Evolutionary conservation across 768 basidiomycete species (phyloP), one percentile per base, ranked within the genome.

Genomic region (Leccinellum luteum): DNA sequence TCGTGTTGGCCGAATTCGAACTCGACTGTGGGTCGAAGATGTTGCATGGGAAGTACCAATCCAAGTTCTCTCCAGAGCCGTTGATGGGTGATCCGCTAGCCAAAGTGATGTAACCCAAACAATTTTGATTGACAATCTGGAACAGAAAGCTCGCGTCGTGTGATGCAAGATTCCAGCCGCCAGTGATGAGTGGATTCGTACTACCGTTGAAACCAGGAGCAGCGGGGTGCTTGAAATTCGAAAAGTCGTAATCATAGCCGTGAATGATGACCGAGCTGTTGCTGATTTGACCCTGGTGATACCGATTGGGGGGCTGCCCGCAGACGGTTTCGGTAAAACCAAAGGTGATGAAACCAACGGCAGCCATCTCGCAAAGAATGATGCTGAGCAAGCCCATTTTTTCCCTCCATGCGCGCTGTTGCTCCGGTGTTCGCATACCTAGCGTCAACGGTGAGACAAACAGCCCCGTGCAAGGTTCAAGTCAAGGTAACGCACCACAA

Each of bases 11-110:
- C 19, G 19, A 21, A 21, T 74, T 12, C 70, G 41, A 43, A 84
- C 6, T 87, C 85, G 61, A 78, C 79, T 95, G 94, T n/a, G 71
- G 72, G 63, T 85, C 81, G 76, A 80, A 89, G 47, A 96, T 75
- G 67, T 99, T 98, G 79, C 97, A 99, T 1, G 97, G 97, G 75
- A 98, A 97, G 72, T 98, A 98, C 95, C 95, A 98, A 60, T 92
- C 90, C 65, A 94, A 73, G 48, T 77, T 68, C 51, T 77, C 74
- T 31, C 85, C 84, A 7, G 69, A 80, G 32, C 84, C 82, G 4
- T 84, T 78, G 65, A 98, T 96, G 55, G 80, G 82, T 7, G 90
- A 89, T 47, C 82, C 85, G 28, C 78, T 63, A 6, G 90, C 82
- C 61, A 85, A 84, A 4, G 83, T 87, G 66, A 99, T 88, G 68